Evolutionary conservation across 768 basidiomycete species (phyloP), one percentile per base, ranked within the genome.

Genomic region (Pisolithus marmoratus): DNA sequence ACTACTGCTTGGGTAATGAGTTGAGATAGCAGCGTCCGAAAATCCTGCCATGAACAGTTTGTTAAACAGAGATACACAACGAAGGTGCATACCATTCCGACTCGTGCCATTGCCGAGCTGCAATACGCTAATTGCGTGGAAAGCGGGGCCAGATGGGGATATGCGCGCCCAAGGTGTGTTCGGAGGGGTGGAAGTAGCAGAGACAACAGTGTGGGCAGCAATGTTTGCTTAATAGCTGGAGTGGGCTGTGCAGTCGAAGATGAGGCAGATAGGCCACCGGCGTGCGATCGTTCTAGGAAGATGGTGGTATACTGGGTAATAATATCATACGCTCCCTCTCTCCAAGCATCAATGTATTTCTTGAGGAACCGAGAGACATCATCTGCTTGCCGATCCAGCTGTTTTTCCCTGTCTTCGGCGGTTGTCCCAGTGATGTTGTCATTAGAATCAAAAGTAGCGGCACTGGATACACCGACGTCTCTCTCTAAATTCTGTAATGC

Each of bases 101-200:
- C 79, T n/a, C 94, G 83, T 0, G 90, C 78, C 62, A 96, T 96
- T 1, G 94, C 93, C 17, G 84, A 82, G 8, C 93, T 84, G 64
- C 94, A 96, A 68, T 98, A 97, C 12, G 89, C 87, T 42, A 98
- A 79, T 60, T 98, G 95, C 0, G 94, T 95, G 52, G 96, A 94
- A 77, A 34, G 94, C 83, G 20, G 91, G 78, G 57, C 95, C 76
- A 22, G 89, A 72, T 19, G 87, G 62, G 14, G 85, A 73, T 27
- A 83, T 71, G 67, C 74, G 9, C 75, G 78, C 0, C 84, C 80
- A 15, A 96, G 77, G 46, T 83, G 78, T 8, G 72, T 72, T 4
- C 73, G 64, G 38, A 96, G 74, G 6, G 84, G 68, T n/a, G 81
- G 77, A 48, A 94, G 76, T 46, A 97, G 82, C 34, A 85, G 71